Base-by-base conservation (phyloP, 306 rosid species). In the Vachellia collinsii region DNA sequence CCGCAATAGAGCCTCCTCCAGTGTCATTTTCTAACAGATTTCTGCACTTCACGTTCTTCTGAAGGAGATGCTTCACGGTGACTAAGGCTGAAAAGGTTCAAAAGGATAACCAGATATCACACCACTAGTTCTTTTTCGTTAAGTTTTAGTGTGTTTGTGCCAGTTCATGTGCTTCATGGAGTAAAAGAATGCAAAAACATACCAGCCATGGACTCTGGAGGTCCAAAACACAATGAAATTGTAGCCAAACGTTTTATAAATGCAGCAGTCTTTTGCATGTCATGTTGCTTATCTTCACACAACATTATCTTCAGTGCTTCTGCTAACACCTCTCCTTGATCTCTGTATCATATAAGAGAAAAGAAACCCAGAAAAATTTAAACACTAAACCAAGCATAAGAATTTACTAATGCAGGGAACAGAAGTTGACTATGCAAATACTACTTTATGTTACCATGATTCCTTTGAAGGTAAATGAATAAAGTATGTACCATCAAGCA, bases 201-300 rank as follows among this genome's bases (percentile, higher is more conserved):
- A 93, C 99, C 99, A 72, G 99, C 93, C 94, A 93, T 88, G 76
- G 98, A 78, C 92, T 93, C 98, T 9, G 95, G 93, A 29, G 96
- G 87, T 51, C 97, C 98, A 66, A 90, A 88, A 84, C 86, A 80
- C 37, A 93, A 78, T 44, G 97, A 86, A 83, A 90, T 86, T 53
- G 94, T 89, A 29, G n/a, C n/a, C 82, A 95, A 81, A 80, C 97
- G 94, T 79, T 95, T 93, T 76, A 95, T 86, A 82, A 95, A 95
- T 76, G 97, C 99, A 80, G 97, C 99, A 72, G 98, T 88, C 88
- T 95, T 95, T 85, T 93, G 99, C 98, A 93, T 95, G 92, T 91
- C 99, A 83, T 91, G 97, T 72, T 95, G 99, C 89, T 88, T 95
- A 78, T 93, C 98, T 12, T 95, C 99, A 58, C 96, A 95, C 84